These are phyloP conservation scores for Astrothelium subdiscretum DNA, from an alignment of 495 filamentous ascomycete species.

Conservation along the genomic window DNA sequence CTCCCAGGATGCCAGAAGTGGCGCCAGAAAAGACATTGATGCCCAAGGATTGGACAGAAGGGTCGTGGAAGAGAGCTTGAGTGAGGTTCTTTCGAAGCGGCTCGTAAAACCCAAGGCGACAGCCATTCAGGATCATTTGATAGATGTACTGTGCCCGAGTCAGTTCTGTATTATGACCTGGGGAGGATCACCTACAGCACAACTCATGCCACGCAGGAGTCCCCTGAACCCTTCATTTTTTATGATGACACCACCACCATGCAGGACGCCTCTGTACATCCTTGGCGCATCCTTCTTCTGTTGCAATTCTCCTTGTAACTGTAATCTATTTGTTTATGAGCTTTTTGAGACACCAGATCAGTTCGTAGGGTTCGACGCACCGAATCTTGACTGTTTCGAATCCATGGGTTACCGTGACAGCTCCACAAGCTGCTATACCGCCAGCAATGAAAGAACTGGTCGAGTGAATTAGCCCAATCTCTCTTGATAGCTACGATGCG, in stretches of 20 bases:
- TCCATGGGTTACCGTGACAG: constrained; percentile 93
- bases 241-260: constrained; percentile 82
- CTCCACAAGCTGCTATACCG: constrained; percentile 91
- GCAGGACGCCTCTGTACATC: constrained; percentile 84
- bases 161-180: constrained; percentile 6
- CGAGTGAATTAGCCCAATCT: not conserved
- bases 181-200: constrained; percentile 48
- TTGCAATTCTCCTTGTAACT: constrained; percentile 94
- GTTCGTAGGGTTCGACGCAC: constrained; percentile 31
- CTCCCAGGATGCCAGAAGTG: constrained; percentile 76
- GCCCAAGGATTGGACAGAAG: constrained; percentile 63
- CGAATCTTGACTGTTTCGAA: constrained; percentile 99
- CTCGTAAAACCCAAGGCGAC: constrained; percentile 95
- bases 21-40: constrained; percentile 92
- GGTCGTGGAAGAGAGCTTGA: constrained; percentile 53
- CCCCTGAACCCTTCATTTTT: constrained; percentile 82
- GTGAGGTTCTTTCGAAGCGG: constrained; percentile 66
- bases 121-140: constrained; percentile 92
- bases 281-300: constrained; percentile 68
- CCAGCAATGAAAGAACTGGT: constrained; percentile 74
- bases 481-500: not conserved
- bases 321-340: constrained; percentile 46
- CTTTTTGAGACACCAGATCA: not conserved
- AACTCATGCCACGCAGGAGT: constrained; percentile 79
- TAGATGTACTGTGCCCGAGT: constrained; percentile 65